Evolutionary conservation across 352 stramenopile genomes (phyloP).

Genomic region (Globisporangium nagaii): DNA sequence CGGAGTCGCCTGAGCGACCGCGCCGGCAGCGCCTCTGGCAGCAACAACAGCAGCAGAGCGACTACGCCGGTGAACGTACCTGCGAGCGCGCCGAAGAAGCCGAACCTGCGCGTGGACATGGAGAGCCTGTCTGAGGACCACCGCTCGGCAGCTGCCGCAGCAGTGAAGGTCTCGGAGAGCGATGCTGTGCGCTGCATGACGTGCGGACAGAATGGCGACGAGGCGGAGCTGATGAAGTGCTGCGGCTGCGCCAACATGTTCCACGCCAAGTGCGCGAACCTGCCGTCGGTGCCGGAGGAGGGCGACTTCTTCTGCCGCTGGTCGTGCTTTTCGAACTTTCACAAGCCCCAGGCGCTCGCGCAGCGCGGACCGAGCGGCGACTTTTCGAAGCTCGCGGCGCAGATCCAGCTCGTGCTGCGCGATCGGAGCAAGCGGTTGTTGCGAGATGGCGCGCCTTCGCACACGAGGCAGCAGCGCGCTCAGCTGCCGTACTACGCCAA

Average conservation of each 20-base stretch:
- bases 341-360: slow-evolving; percentile 19
- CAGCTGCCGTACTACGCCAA: neutral
- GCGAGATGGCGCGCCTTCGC: neutral
- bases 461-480: neutral
- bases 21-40: neutral
- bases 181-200: slow-evolving; percentile 9
- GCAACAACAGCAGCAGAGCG: slow-evolving; percentile 3
- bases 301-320: slow-evolving; percentile 65
- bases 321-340: slow-evolving; percentile 50
- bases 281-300: slow-evolving; percentile 56
- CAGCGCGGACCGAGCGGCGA: slow-evolving; percentile 14
- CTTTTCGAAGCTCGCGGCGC: slow-evolving; percentile 35
- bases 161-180: neutral
- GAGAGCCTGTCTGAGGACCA: neutral
- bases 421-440: neutral
- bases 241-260: slow-evolving; percentile 45
- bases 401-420: slow-evolving; percentile 38
- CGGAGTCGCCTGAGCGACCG: neutral
- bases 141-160: too few species aligned
- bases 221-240: slow-evolving; percentile 42
- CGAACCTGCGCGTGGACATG: neutral
- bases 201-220: slow-evolving; percentile 3
- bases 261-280: slow-evolving; percentile 58
- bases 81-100: neutral
- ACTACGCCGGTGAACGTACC: neutral